phyloP scores from a whole-genome alignment of 2,329 filamentous ascomycete genomes.

The Byssoonygena ceratinophila region DNA sequence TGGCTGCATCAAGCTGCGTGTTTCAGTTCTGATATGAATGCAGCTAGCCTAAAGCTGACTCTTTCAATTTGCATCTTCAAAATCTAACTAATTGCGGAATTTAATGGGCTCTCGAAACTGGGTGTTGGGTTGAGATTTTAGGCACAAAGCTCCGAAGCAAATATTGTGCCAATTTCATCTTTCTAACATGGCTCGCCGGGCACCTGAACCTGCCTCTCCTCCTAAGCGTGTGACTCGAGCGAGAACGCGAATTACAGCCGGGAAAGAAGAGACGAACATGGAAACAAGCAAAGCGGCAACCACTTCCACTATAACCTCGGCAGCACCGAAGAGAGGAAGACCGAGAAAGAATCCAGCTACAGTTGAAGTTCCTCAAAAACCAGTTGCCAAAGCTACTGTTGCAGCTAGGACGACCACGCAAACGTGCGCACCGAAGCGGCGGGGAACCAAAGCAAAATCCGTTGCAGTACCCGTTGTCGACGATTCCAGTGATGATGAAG shows the following conservation, averaged over 20 bases:
- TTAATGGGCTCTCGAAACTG: no score
- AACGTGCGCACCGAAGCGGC: slow-evolving; percentile 4
- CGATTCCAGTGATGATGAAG: slow-evolving; percentile 18
- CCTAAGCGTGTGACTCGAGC: slow-evolving; percentile 18
- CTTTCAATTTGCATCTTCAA: no score
- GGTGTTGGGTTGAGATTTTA: no score
- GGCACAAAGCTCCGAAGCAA: no score
- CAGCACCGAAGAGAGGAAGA: slow-evolving; percentile 13
- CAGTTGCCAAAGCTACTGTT: background rate
- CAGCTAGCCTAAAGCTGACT: no score
- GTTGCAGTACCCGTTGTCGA: slow-evolving; percentile 4
- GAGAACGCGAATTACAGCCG: slow-evolving; percentile 10
- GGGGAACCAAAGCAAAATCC: slow-evolving; percentile 7
- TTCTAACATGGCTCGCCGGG: slow-evolving; percentile 14
- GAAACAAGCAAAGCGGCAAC: background rate
- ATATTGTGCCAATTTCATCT: no score
- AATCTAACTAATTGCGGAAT: no score
- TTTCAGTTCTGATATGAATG: no score
- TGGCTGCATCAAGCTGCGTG: no score
- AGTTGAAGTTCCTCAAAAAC: background rate
- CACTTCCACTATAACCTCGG: background rate
- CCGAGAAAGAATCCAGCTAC: slow-evolving; percentile 12
- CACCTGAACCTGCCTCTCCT: slow-evolving; percentile 12
- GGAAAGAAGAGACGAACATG: background rate
- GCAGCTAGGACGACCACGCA: background rate